phyloP scores from a whole-genome alignment of 805 yeast genomes.

The Wickerhamomyces bovis region DNA sequence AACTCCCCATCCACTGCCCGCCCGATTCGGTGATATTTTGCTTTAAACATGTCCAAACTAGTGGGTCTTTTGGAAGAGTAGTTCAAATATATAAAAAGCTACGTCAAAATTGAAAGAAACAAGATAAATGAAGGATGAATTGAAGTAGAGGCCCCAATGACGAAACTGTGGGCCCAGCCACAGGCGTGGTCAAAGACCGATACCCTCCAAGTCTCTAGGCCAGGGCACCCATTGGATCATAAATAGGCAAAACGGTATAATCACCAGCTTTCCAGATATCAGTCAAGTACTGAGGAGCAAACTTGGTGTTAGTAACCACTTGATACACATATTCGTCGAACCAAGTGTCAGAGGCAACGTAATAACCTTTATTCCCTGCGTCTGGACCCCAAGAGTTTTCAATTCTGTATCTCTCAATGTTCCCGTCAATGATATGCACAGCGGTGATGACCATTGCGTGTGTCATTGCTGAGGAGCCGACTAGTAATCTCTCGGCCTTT shows the following conservation, averaged over 20 bases:
- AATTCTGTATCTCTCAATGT: slow-evolving; percentile 61
- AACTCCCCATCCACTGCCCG: too few relatives aligned
- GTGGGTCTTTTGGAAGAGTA: too few relatives aligned
- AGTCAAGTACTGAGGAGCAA: slow-evolving; percentile 36
- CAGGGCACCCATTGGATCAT: slow-evolving; percentile 74
- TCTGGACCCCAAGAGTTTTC: slow-evolving; percentile 73
- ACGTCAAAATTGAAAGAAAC: too few relatives aligned
- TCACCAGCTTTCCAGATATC: slow-evolving; percentile 35
- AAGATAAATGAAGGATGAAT: too few relatives aligned
- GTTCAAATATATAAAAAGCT: too few relatives aligned
- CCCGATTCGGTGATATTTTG: too few relatives aligned
- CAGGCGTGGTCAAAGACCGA: too few relatives aligned
- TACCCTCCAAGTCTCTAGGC: slow-evolving; percentile 33
- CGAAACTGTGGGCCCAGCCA: too few relatives aligned
- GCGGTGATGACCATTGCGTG: slow-evolving; percentile 85
- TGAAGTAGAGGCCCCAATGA: too few relatives aligned
- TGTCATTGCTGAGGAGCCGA: slow-evolving; percentile 71
- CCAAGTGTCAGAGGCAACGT: slow-evolving; percentile 63
- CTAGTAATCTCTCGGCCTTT: slow-evolving; percentile 63
- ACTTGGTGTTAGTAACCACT: slow-evolving; percentile 49
- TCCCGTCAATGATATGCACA: slow-evolving; percentile 64
- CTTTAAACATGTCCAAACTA: too few relatives aligned
- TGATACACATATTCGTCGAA: slow-evolving; percentile 69
- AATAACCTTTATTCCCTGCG: slow-evolving; percentile 59
- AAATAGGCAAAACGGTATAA: slow-evolving; percentile 55